These are phyloP conservation scores for Vigna unguiculata DNA, from an alignment of 306 rosid species.

Conservation along the genomic window DNA sequence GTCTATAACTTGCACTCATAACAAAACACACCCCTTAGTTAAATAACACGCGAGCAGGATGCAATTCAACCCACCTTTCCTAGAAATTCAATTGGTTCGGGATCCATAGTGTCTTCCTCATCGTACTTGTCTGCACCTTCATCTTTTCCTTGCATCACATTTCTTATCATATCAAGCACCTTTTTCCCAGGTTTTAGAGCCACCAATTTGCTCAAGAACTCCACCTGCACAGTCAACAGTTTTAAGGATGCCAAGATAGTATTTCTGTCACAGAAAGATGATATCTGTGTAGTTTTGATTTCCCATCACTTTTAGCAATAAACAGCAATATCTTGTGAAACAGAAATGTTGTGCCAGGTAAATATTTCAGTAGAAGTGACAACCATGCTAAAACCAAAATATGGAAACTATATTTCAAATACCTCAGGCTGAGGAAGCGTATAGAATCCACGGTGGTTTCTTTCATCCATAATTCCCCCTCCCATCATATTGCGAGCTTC, in stretches of 20 bases:
- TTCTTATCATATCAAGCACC: slow-evolving; percentile 84
- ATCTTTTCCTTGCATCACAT: slow-evolving; percentile 92
- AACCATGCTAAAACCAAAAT: slow-evolving; percentile 29
- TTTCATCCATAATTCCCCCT: slow-evolving; percentile 89
- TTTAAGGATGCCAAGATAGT: slow-evolving; percentile 33
- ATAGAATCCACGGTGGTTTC: slow-evolving; percentile 86
- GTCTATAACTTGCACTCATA: slow-evolving; percentile 22
- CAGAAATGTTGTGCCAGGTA: neutral
- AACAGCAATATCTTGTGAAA: slow-evolving; percentile 19
- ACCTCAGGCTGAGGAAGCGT: slow-evolving; percentile 98
- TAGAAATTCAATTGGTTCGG: slow-evolving; percentile 59
- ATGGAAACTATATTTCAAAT: slow-evolving; percentile 37
- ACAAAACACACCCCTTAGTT: slow-evolving; percentile 10
- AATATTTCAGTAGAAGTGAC: slow-evolving; percentile 6
- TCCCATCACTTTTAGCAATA: slow-evolving; percentile 35
- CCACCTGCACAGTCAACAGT: slow-evolving; percentile 67
- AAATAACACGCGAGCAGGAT: slow-evolving; percentile 29
- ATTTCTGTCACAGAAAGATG: slow-evolving; percentile 18
- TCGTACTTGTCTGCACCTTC: slow-evolving; percentile 76
- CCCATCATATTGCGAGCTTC: slow-evolving; percentile 99
- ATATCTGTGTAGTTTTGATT: slow-evolving; percentile 6
- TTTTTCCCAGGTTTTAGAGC: slow-evolving; percentile 88
- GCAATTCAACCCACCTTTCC: slow-evolving; percentile 77
- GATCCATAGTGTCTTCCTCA: slow-evolving; percentile 44
- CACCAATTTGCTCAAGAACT: slow-evolving; percentile 85